These are phyloP conservation scores for Linum tenue DNA, from an alignment of 345 rosid species.

Conservation along the genomic window DNA sequence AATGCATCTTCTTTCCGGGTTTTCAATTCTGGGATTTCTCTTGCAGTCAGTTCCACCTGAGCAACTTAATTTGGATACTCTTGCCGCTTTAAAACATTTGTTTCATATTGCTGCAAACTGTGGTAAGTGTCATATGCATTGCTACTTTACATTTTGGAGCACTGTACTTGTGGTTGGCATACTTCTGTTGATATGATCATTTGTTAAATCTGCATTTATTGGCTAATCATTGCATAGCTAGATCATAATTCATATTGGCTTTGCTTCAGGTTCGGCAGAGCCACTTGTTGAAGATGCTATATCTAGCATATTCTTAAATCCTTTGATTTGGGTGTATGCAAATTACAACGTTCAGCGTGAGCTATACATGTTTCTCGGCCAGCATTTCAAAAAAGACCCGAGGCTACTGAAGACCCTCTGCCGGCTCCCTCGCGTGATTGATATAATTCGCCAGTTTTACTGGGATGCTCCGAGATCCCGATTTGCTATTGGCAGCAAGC, in stretches of 20 bases:
- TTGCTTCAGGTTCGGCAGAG: conserved; percentile 55
- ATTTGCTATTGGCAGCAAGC: conserved; percentile 58
- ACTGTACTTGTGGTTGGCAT: background rate
- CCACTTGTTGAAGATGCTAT: conserved; percentile 76
- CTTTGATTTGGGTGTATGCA: conserved; percentile 81
- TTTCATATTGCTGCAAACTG: conserved; percentile 60
- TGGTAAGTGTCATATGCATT: conserved; percentile 41
- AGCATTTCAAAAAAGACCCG: conserved; percentile 79
- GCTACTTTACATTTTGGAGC: background rate
- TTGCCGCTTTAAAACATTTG: conserved; percentile 80
- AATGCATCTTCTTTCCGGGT: conserved; percentile 91
- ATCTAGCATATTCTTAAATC: conserved; percentile 79
- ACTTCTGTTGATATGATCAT: background rate
- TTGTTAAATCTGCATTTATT: background rate
- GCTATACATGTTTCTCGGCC: conserved; percentile 83
- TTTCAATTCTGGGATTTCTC: conserved; percentile 73
- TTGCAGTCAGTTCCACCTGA: conserved; percentile 79
- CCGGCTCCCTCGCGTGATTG: conserved; percentile 67
- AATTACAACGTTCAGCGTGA: conserved; percentile 82
- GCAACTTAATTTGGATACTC: conserved; percentile 88
- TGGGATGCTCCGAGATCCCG: conserved; percentile 73
- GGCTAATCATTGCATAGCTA: background rate
- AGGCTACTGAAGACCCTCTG: conserved; percentile 67
- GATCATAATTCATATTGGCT: conserved; percentile 4
- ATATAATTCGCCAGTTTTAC: conserved; percentile 67